phyloP scores from a whole-genome alignment of 2,329 filamentous ascomycete species.

The Cytospora mali region DNA sequence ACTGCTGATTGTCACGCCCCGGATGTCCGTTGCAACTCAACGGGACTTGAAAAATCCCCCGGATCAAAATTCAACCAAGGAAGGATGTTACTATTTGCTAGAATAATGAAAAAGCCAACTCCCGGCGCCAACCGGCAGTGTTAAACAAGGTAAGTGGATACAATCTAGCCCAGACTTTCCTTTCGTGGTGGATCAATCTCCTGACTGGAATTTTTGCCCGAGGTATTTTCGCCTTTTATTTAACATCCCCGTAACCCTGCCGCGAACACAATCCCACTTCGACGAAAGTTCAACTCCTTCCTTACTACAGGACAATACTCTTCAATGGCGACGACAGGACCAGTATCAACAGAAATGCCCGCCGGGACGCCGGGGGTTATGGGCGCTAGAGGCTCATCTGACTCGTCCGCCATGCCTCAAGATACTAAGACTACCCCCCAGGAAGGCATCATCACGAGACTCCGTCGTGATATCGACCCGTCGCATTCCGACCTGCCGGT shows the following conservation, averaged over 20 bases:
- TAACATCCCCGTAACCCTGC: neutral
- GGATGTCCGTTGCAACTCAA: neutral
- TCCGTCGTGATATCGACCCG: conserved; percentile 31
- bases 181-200: conserved; percentile 17
- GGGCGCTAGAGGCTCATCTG: conserved; percentile 17
- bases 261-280: neutral
- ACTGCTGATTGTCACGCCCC: neutral
- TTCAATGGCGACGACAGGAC: conserved; percentile 4
- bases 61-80: neutral
- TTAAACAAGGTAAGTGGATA: conserved; percentile 20
- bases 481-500: conserved; percentile 40
- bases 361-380: conserved; percentile 16
- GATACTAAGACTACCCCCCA: neutral
- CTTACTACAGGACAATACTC: neutral
- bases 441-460: conserved; percentile 14
- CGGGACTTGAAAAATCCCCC: neutral
- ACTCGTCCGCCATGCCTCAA: conserved; percentile 10
- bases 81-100: neutral
- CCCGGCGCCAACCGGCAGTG: conserved; percentile 5
- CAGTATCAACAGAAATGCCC: conserved; percentile 2
- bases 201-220: conserved; percentile 14
- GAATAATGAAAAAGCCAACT: neutral
- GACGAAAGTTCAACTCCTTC: neutral
- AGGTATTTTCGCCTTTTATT: conserved; percentile 5
- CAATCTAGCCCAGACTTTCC: conserved; percentile 1